Base-by-base conservation (phyloP, 2,329 filamentous ascomycete genomes). In the Gliomastix tumulicola region DNA sequence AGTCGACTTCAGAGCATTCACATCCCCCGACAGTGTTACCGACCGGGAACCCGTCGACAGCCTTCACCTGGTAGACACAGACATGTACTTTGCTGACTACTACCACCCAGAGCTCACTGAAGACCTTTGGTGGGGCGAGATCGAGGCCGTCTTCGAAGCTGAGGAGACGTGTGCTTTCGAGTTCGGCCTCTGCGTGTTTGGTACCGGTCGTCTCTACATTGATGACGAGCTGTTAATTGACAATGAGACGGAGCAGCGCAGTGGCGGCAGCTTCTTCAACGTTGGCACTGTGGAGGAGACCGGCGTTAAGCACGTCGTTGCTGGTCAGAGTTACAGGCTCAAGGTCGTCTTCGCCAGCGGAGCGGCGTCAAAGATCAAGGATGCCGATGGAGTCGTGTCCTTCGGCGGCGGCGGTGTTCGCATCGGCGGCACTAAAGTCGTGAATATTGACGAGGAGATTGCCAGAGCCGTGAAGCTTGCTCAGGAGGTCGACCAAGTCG, bases 401-500 rank as follows among this genome's bases (percentile, higher is more conserved):
- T n/a, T n/a, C n/a, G 25, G 25, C 11, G 43, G 44, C 18, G 46
- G 46, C 20, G 44, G 44, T 4, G 44, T 34, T 15, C 20, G 45
- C 12, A 23, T 49, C 2, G 44, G 47, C 2, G 46, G 46, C 2
- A 41, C 38, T 27, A 10, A n/a, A 15, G 20, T 19, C n/a, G 37
- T 42, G 3, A 30, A 44, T 7, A 28, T 33, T 3, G 38, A 41
- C 4, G 27, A 43, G 12, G 41, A 34, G 6, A 41, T 49, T 18
- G 10, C 10, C 11, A 34, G 38, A 8, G 47, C 47, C 1, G 38
- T 41, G 4, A 28, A 37, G 7, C 20, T 71, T 7, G 79, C 79
- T 9, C 64, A 65, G 42, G 58, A 66, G 13, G 68, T 68, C 1
- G 74, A 80, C 27, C 69, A 78, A 41, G 76, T 79, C 8, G 61